Evolutionary conservation across 257 asterid genomes (phyloP).

Genomic region (Plantago elongata): DNA sequence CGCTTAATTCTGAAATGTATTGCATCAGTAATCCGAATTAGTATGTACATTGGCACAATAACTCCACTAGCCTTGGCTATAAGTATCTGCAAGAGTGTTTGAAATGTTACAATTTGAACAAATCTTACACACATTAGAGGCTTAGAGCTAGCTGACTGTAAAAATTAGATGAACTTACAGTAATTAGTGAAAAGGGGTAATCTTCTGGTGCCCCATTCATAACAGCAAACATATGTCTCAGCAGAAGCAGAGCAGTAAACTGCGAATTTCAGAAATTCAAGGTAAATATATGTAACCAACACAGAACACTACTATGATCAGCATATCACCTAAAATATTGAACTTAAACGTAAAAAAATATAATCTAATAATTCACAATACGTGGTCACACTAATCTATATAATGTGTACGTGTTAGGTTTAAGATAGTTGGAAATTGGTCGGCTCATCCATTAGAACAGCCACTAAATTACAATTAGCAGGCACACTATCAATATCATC

Average conservation of each 20-base stretch:
- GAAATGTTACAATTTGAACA: background rate
- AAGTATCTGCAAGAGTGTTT: conserved; percentile 44
- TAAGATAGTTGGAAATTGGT: conserved; percentile 1
- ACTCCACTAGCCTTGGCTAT: conserved; percentile 59
- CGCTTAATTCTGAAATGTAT: conserved; percentile 39
- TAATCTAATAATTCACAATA: no score
- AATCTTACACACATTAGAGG: background rate
- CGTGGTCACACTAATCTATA: background rate
- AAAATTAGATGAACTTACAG: conserved; percentile 40
- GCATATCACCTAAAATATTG: no score
- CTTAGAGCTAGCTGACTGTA: background rate
- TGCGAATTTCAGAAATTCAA: conserved; percentile 19
- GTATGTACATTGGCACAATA: conserved; percentile 70
- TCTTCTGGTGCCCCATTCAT: conserved; percentile 38
- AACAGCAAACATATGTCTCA: conserved; percentile 50
- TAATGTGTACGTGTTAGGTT: background rate
- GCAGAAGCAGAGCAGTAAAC: conserved; percentile 43
- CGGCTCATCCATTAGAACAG: background rate
- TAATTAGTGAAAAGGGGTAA: conserved; percentile 67
- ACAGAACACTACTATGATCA: background rate
- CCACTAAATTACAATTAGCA: conserved; percentile 6
- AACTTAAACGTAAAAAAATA: no score
- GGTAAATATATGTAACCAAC: background rate
- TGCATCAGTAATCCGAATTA: conserved; percentile 46
- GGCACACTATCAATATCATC: background rate